A percentile compares a stretch with the other conserved stretches of the same genome.
These are phyloP conservation scores for Talaromyces marneffei DNA, from an alignment of 2,329 filamentous ascomycete genomes.

Conservation along the genomic window DNA sequence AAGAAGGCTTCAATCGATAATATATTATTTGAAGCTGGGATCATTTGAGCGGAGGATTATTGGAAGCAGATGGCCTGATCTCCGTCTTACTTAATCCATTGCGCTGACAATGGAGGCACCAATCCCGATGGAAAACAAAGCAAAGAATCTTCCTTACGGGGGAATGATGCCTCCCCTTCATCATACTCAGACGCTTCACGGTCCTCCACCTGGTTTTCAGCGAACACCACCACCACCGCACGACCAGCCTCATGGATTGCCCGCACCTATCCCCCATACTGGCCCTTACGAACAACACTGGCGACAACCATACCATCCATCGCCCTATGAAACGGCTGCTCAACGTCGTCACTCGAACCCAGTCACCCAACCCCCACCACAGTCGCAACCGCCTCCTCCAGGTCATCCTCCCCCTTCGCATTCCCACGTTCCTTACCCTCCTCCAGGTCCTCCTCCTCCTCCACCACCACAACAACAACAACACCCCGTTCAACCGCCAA, in stretches of 20 bases:
- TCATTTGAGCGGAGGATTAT: not conserved
- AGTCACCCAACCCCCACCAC: conserved; percentile 10
- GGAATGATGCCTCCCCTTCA: conserved; percentile 22
- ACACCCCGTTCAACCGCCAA: conserved; percentile 16
- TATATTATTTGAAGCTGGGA: not conserved
- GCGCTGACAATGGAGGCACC: conserved; percentile 23
- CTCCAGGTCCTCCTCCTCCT: conserved; percentile 3
- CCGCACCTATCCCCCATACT: conserved; percentile 20
- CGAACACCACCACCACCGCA: conserved; percentile 16
- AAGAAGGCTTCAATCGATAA: not conserved
- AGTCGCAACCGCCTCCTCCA: conserved; percentile 13
- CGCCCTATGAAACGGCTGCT: conserved; percentile 27
- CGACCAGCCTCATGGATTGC: conserved; percentile 24
- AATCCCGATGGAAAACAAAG: conserved; percentile 24
- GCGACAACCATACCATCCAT: conserved; percentile 27
- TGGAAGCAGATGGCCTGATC: conserved; percentile 18
- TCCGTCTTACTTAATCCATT: conserved; percentile 16
- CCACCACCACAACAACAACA: not conserved
- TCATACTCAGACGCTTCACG: conserved; percentile 15
- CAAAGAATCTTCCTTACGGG: conserved; percentile 21
- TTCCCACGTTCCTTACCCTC: conserved; percentile 23
- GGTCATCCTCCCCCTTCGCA: conserved; percentile 17
- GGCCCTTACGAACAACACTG: conserved; percentile 28
- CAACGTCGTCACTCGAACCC: conserved; percentile 27
- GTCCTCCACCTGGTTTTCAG: conserved; percentile 5